Conservation (phyloP, 2,329 filamentous ascomycete genomes). For the Paraphaeosphaeria sporulosa region DNA sequence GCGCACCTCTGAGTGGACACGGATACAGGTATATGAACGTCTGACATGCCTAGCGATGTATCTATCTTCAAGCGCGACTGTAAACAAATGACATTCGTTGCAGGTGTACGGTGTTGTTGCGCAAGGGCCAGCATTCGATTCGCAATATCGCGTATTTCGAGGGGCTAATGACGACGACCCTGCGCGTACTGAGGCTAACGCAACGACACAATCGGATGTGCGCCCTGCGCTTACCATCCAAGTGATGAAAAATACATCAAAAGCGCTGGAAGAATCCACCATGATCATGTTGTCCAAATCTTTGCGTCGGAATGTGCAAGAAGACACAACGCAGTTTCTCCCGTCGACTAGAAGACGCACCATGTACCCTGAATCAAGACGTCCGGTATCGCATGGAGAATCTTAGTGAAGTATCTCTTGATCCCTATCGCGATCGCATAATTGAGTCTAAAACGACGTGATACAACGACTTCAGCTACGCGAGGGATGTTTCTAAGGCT, state of each 20-base stretch:
- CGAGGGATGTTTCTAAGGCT: neutral
- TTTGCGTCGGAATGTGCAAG: too few relatives aligned
- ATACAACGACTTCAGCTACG: neutral
- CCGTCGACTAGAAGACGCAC: too few relatives aligned
- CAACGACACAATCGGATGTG: neutral
- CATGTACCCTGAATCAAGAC: neutral
- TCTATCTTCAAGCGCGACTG: neutral
- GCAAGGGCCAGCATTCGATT: slow-evolving; percentile 6
- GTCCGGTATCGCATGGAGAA: neutral
- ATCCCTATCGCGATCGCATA: slow-evolving; percentile 8
- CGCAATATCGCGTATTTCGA: slow-evolving; percentile 10
- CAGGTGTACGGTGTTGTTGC: neutral
- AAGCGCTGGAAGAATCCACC: too few relatives aligned
- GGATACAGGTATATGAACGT: neutral
- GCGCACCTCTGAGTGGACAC: neutral
- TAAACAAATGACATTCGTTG: neutral
- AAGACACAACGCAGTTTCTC: neutral
- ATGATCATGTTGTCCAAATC: too few relatives aligned
- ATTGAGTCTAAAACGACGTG: slow-evolving; percentile 12
- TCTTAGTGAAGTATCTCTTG: neutral
- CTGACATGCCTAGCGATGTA: neutral
- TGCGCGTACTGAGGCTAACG: neutral
- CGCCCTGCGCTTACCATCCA: neutral
- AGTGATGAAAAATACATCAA: neutral
- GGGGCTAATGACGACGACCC: slow-evolving; percentile 7